Evolutionary conservation across 306 rosid species (phyloP).

Genomic region (Malus asiatica): DNA sequence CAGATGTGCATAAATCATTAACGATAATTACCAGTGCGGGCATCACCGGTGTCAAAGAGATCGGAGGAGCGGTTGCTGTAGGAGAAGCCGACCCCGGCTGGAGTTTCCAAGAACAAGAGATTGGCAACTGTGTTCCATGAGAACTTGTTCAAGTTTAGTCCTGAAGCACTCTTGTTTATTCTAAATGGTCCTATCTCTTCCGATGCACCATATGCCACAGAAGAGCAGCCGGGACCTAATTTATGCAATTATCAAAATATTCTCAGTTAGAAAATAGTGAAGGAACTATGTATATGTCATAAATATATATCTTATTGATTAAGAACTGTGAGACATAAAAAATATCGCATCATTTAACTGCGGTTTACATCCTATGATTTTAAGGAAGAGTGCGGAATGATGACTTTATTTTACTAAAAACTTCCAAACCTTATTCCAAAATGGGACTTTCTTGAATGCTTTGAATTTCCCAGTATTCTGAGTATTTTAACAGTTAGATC

Average conservation of each 20-base stretch:
- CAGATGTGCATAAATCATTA: no score
- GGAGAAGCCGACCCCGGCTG: constrained; percentile 95
- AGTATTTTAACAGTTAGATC: no score
- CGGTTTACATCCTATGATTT: no score
- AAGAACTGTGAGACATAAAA: no score
- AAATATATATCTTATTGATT: no score
- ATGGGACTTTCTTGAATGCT: no score
- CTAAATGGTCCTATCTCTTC: constrained; percentile 95
- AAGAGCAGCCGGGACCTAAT: constrained; percentile 94
- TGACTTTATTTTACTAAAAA: no score
- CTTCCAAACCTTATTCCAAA: no score
- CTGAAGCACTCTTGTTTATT: constrained; percentile 64
- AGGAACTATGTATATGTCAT: no score
- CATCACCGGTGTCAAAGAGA: constrained; percentile 67
- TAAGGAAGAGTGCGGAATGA: no score
- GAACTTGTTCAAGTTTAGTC: constrained; percentile 68
- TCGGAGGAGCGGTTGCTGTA: constrained; percentile 80
- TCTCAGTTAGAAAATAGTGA: not conserved
- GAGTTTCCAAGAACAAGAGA: constrained; percentile 79
- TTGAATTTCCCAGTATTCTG: no score
- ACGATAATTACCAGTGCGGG: constrained; percentile 55
- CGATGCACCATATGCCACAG: constrained; percentile 97
- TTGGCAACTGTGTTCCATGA: constrained; percentile 86
- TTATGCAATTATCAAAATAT: not conserved
- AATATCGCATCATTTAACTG: no score